Base-by-base conservation (phyloP, 306 rosid genomes). In the Macrotyloma uniflorum region DNA sequence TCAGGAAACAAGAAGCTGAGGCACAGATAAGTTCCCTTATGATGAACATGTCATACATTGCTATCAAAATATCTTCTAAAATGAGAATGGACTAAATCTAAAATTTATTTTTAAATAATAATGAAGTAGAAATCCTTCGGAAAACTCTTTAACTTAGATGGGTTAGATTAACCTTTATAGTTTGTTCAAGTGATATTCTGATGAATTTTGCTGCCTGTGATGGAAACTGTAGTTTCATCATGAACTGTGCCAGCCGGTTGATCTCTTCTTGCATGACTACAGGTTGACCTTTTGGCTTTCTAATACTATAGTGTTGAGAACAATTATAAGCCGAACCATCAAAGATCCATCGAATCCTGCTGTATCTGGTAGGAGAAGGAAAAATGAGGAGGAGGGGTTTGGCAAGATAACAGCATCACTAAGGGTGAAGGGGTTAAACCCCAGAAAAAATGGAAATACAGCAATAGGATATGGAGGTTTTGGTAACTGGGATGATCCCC, bases 211-310 rank as follows among this genome's bases (percentile, higher is more conserved):
- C 16, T 59, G 43, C 40, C 14, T 32, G 55, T 12, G 46, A 20
- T 36, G 49, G 66, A 80, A 74, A 51, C 19, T 33, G 5, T 8
- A 15, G 58, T 64, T 40, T 54, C 45, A 18, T 40, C 78, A 68
- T 51, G 61, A 67, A 74, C 45, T 72, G 55, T 59, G 11, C 19
- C 16, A 47, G 12, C 59, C 76, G 20, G 36, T 83, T 85, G 32
- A 74, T 16, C 53, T 77, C 49, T 67, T 68, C 36, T 69, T 46
- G 51, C 64, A 62, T 69, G n/a, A 23, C 59, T 82, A 54, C 90
- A 90, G 98, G 85, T 82, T 93, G 78, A 93, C 94, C 32, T 93
- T 86, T 83, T 90, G 98, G 96, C 64, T 89, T 73, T 93, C 98
- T 18, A 93, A 93, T 82, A 74, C 93, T 16, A 35, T 86, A 33